These are phyloP conservation scores for Zygosaccharomyces pseudorouxii DNA, from an alignment of 805 yeast genomes.

Conservation along the genomic window DNA sequence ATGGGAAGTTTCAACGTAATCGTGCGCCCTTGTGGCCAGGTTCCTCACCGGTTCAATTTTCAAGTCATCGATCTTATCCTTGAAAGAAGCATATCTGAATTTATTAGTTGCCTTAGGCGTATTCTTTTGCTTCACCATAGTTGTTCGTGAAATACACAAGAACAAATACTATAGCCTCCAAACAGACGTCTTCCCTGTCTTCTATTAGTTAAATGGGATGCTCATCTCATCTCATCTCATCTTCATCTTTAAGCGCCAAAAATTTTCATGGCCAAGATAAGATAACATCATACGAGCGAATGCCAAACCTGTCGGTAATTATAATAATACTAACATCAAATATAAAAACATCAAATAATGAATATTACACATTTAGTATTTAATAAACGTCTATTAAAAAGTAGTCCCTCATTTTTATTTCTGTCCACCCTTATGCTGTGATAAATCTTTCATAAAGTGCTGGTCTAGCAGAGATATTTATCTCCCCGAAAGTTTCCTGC, in stretches of 20 bases:
- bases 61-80: conserved; percentile 76
- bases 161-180: neutral
- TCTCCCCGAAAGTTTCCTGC: conserved; percentile 53
- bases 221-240: conserved; percentile 1
- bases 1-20: conserved; percentile 71
- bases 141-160: neutral
- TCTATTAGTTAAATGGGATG: neutral
- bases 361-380: conserved; percentile 1
- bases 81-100: conserved; percentile 69
- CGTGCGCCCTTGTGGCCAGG: conserved; percentile 55
- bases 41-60: conserved; percentile 71
- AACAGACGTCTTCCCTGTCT: neutral
- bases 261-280: neutral
- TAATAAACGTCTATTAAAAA: neutral
- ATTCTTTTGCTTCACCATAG: conserved; percentile 38
- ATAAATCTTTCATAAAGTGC: conserved; percentile 34
- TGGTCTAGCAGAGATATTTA: conserved; percentile 47
- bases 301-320: neutral
- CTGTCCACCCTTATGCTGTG: conserved; percentile 10
- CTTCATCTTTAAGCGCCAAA: conserved; percentile 3
- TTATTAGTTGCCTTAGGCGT: conserved; percentile 53
- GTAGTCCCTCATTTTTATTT: neutral
- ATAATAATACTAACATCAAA: neutral
- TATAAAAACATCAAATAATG: neutral
- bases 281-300: neutral